Evolutionary conservation across 371 early-diverging fungal species (phyloP).

Genomic region (Scutellospora calospora): DNA sequence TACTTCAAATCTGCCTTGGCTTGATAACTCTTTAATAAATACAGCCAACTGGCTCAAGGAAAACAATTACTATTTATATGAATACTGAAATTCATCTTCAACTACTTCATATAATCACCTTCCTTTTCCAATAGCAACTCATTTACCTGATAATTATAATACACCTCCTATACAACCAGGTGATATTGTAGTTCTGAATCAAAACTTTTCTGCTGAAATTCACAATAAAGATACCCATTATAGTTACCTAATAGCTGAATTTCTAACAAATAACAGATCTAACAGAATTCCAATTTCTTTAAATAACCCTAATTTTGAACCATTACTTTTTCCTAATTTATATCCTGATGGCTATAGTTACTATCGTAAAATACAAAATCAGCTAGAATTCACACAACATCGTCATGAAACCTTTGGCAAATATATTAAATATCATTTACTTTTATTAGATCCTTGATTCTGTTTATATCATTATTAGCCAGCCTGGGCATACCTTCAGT

Average conservation of each 20-base stretch:
- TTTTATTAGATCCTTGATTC: background rate
- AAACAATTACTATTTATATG: background rate
- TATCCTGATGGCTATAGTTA: slow-evolving; percentile 26
- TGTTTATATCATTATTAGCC: slow-evolving; percentile 6
- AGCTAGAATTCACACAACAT: background rate
- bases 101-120: background rate
- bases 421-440: background rate
- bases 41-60: background rate
- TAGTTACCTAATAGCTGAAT: background rate
- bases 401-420: background rate
- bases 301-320: background rate
- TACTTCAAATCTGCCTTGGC: background rate
- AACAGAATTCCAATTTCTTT: background rate
- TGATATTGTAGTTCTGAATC: background rate
- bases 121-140: background rate
- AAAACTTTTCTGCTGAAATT: background rate
- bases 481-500: background rate
- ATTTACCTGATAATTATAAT: background rate
- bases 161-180: background rate
- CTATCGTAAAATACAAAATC: background rate
- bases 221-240: slow-evolving; percentile 20
- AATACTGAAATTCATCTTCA: background rate
- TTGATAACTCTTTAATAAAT: background rate
- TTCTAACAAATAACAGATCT: background rate
- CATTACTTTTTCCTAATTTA: slow-evolving; percentile 11